Conservation (phyloP, 352 stramenopile species). For the Pythium dissotocum region DNA sequence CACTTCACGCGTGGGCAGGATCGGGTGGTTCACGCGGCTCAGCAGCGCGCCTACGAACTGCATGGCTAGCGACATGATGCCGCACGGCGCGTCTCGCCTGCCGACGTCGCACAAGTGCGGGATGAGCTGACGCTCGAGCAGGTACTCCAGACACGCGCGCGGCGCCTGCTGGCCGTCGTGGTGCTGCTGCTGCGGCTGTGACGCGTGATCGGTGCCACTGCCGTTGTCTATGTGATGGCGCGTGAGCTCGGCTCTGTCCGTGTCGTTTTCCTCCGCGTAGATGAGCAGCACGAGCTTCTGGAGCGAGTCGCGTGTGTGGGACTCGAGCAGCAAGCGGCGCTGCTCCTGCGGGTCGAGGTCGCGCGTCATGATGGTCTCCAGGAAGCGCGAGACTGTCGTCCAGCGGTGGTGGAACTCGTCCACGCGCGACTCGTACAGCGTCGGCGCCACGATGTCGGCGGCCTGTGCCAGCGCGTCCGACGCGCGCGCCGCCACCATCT, state of each 20-base stretch:
- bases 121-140: constrained; percentile 84
- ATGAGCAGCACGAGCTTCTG: constrained; percentile 87
- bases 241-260: constrained; percentile 67
- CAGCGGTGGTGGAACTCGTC: constrained; percentile 88
- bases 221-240: constrained; percentile 28
- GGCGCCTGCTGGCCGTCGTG: constrained; percentile 28
- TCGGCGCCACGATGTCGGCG: constrained; percentile 75
- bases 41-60: constrained; percentile 82
- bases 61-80: constrained; percentile 85
- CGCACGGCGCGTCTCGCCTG: constrained; percentile 62
- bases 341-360: constrained; percentile 70
- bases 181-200: constrained; percentile 27
- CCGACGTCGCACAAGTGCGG: constrained; percentile 77
- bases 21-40: constrained; percentile 81
- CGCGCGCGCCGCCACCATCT: constrained; percentile 69
- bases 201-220: constrained; percentile 17
- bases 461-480: constrained; percentile 73
- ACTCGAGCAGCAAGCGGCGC: constrained; percentile 74
- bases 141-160: constrained; percentile 80
- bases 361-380: constrained; percentile 67
- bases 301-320: constrained; percentile 79
- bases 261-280: constrained; percentile 80
- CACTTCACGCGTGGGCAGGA: constrained; percentile 78
- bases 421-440: constrained; percentile 79
- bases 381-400: constrained; percentile 74